A percentile compares a stretch with the other conserved stretches of the same genome.
These are phyloP conservation scores for Annulohypoxylon truncatum DNA, from an alignment of 2,329 filamentous ascomycete species.

Conservation along the genomic window DNA sequence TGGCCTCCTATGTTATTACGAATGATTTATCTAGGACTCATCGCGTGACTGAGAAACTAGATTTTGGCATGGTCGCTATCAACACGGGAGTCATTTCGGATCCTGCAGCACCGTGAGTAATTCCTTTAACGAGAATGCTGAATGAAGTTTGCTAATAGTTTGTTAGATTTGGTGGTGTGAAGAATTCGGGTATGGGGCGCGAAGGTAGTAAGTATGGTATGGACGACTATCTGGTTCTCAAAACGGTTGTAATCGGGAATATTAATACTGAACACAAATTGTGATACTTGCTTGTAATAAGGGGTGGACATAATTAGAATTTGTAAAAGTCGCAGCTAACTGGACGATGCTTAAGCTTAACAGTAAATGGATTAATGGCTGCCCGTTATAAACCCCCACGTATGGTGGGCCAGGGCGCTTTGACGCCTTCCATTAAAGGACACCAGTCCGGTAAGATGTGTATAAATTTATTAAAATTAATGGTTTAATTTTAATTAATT, in stretches of 20 bases:
- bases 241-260: not conserved
- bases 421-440: no score
- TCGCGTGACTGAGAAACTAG: not conserved
- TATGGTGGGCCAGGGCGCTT: no score
- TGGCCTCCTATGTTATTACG: not conserved
- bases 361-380: no score
- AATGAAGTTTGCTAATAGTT: not conserved
- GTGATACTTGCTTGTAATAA: no score
- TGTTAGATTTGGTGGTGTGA: not conserved
- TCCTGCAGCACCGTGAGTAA: not conserved
- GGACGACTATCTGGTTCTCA: not conserved
- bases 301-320: no score
- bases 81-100: not conserved
- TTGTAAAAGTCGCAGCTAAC: no score
- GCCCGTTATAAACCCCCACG: no score
- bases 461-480: no score
- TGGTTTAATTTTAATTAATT: no score
- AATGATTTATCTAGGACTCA: not conserved
- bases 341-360: no score
- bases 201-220: not conserved
- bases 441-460: no score
- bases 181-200: not conserved
- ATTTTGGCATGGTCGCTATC: not conserved
- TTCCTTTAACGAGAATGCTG: not conserved
- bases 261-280: not conserved